phyloP scores from a whole-genome alignment of 73 alveolate genomes.

The Durusdinium trenchii region DNA sequence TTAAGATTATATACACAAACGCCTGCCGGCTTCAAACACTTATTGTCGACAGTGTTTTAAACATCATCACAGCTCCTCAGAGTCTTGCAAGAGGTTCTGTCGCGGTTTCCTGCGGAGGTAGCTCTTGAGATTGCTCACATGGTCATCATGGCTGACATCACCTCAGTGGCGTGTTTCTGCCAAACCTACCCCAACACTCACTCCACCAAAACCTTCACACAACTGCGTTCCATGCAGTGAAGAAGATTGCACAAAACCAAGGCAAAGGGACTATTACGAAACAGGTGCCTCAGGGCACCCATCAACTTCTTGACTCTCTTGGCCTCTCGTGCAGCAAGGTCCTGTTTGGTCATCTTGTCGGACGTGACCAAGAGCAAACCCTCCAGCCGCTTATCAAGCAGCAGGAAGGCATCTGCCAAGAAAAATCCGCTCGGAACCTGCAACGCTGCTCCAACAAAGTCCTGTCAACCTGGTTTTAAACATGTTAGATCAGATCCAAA shows the following conservation, averaged over 20 bases:
- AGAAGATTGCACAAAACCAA: not conserved
- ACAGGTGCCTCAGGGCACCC: not conserved
- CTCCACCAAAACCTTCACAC: not conserved
- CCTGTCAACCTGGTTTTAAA: not conserved
- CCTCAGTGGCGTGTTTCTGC: not conserved
- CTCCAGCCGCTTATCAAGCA: not conserved
- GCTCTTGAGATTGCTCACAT: not conserved
- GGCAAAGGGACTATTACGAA: not conserved
- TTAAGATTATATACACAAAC: not conserved
- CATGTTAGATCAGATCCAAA: not conserved
- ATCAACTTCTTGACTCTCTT: not conserved
- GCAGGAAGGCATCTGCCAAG: not conserved
- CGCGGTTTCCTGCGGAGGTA: not conserved
- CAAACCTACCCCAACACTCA: not conserved
- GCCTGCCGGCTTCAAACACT: not conserved
- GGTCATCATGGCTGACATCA: not conserved
- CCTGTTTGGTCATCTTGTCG: not conserved
- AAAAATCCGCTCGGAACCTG: not conserved
- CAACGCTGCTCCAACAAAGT: not conserved
- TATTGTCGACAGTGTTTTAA: too few relatives aligned
- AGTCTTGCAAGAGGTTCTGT: not conserved
- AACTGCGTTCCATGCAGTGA: not conserved
- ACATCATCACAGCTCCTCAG: not conserved
- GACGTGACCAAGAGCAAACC: not conserved
- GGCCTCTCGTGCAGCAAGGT: constrained; percentile 2